Conservation (phyloP, 768 basidiomycete genomes). For the Holtermannia corniformis region DNA sequence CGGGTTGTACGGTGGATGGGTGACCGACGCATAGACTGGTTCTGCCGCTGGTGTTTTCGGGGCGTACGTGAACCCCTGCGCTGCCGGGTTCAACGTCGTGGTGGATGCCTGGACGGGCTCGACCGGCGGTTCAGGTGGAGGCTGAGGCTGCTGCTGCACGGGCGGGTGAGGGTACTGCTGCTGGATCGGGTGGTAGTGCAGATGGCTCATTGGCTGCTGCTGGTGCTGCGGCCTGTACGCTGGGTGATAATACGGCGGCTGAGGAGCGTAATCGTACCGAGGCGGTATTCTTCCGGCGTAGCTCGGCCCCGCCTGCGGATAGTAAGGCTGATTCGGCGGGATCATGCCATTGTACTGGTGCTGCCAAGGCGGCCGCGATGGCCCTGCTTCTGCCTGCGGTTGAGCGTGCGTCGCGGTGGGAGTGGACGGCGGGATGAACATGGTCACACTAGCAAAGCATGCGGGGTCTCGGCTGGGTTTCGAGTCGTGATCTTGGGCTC, state of each 20-base stretch:
- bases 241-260: neutral
- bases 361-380: neutral
- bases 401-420: neutral
- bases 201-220: neutral
- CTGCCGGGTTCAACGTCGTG: constrained; percentile 25
- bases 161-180: constrained; percentile 6
- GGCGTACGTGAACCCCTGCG: constrained; percentile 23
- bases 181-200: neutral
- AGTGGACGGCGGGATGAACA: neutral
- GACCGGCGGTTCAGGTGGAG: constrained; percentile 2
- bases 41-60: constrained; percentile 1
- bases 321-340: neutral
- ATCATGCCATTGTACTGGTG: neutral
- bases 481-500: too few relatives aligned
- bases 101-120: neutral
- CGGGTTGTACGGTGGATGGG: neutral
- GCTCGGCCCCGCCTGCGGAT: neutral
- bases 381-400: neutral
- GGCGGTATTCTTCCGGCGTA: neutral
- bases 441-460: neutral
- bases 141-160: constrained; percentile 9
- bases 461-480: too few relatives aligned
- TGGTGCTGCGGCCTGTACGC: constrained; percentile 4
- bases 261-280: constrained; percentile 1
- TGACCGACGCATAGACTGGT: neutral